Evolutionary conservation across 805 yeast species (phyloP), one percentile per base, ranked within the genome.

Genomic region (Candida hispaniensis): DNA sequence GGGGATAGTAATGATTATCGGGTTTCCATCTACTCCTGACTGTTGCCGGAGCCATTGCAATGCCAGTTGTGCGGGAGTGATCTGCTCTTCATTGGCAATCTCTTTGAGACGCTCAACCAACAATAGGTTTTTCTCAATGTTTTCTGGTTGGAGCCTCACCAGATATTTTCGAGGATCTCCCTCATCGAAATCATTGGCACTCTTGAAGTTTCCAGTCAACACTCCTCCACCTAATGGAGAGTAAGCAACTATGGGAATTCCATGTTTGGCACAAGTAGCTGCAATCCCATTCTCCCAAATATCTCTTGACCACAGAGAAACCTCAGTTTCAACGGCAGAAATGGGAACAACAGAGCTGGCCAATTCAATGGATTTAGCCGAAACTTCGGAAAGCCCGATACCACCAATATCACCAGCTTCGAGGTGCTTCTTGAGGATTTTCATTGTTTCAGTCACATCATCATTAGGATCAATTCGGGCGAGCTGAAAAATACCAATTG

Each of bases 181-280:
- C 26, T 60, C 60, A 9, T 74, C 69, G 21, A 78, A 48, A 38
- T 71, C 75, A 0, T 54, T 47, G 13, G 56, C 47, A 5, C 66
- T 55, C 15, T 56, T 71, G 35, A 74, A 56, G 19, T 49, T 43
- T 39, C 91, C 93, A 3, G 88, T 75, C 38, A 85, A 63, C 41
- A 76, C 60, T 1, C 94, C 95, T 48, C 80, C 67, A 7, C 85
- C 77, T 38, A 85, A 63, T 18, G 95, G 95, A 18, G 93, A 78
- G 56, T 85, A 85, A 15, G 85, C 80, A 39, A 81, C 62, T 18
- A 81, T 61, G 9, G 91, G 78, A 39, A 85, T 68, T 10, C 63
- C 63, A 19, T 65, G 55, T 42, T 75, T 71, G 13, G 69, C 64
- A 44, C 77, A 71, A 4, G 68, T 65, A 3, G 64, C 69, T 42